Percentiles rank a stretch among this genome's conserved stretches.
Evolutionary conservation across 495 filamentous ascomycete genomes (phyloP).

Genomic region (Penicillium bialowiezense): DNA sequence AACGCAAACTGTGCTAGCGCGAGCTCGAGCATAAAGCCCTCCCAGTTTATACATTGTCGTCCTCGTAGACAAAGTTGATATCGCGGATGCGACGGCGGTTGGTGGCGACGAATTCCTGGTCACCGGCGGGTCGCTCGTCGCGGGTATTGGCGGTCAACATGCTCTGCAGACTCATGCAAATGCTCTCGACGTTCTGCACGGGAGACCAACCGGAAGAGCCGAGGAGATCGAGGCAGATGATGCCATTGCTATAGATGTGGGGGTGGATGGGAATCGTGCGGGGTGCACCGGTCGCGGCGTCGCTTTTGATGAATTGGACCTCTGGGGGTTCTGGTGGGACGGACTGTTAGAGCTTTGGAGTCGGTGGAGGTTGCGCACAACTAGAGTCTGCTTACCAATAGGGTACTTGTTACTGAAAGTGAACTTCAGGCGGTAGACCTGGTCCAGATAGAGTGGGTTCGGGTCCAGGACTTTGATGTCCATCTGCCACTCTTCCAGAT

Average conservation of each 20-base stretch:
- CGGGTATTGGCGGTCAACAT: constrained; percentile 95
- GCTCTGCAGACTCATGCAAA: constrained; percentile 97
- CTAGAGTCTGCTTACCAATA: constrained; percentile 60
- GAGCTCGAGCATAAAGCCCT: background rate
- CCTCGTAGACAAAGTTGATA: constrained; percentile 85
- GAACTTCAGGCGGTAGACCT: constrained; percentile 85
- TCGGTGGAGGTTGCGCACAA: background rate
- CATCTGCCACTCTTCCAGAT: constrained; percentile 87
- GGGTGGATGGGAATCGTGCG: constrained; percentile 91
- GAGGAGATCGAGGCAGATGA: constrained; percentile 95
- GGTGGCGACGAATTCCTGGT: constrained; percentile 77
- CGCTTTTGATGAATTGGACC: constrained; percentile 73
- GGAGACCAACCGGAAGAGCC: constrained; percentile 88
- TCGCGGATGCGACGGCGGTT: constrained; percentile 77
- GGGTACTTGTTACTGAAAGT: constrained; percentile 81
- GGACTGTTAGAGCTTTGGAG: background rate
- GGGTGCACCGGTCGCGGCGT: constrained; percentile 36
- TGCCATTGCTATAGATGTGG: constrained; percentile 96
- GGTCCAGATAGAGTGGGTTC: constrained; percentile 82
- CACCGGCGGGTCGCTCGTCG: constrained; percentile 81
- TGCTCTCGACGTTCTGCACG: constrained; percentile 93
- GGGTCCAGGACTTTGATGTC: constrained; percentile 88
- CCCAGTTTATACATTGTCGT: constrained; percentile 67
- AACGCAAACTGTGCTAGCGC: background rate
- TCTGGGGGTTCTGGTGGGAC: constrained; percentile 74